Conservation (phyloP, 2,329 filamentous ascomycete genomes). For the Scleromitrula shiraiana region DNA sequence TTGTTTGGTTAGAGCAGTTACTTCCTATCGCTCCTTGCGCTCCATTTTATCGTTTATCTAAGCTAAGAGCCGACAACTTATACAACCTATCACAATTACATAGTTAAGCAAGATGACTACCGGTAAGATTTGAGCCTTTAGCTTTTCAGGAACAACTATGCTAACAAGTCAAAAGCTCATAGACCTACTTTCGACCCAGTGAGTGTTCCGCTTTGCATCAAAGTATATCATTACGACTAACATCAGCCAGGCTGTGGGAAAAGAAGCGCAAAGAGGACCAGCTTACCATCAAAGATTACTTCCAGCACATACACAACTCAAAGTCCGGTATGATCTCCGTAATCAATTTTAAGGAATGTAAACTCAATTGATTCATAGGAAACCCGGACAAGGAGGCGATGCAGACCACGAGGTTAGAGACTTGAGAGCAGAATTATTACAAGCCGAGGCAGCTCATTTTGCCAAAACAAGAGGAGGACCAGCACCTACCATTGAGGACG, state of each 20-base stretch:
- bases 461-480: conserved; percentile 69
- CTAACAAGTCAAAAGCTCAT: conserved; percentile 43
- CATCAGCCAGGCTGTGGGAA: conserved; percentile 67
- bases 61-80: no score
- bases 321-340: conserved; percentile 55
- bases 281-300: conserved; percentile 95
- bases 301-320: conserved; percentile 87
- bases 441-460: conserved; percentile 80
- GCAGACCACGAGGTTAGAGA: conserved; percentile 66
- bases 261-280: conserved; percentile 86
- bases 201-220: conserved; percentile 27
- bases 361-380: conserved; percentile 36
- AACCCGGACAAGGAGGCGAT: conserved; percentile 83
- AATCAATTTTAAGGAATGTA: neutral
- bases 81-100: no score
- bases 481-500: conserved; percentile 37
- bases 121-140: conserved; percentile 18
- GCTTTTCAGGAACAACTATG: neutral
- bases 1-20: neutral
- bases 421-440: conserved; percentile 80
- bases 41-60: no score
- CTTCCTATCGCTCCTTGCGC: neutral
- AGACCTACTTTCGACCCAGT: conserved; percentile 96
- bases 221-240: conserved; percentile 9
- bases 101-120: conserved; percentile 42